A percentile compares a stretch with the other conserved stretches of the same genome.
Conservation (phyloP, 257 asterid species). For the Rehmannia glutinosa region DNA sequence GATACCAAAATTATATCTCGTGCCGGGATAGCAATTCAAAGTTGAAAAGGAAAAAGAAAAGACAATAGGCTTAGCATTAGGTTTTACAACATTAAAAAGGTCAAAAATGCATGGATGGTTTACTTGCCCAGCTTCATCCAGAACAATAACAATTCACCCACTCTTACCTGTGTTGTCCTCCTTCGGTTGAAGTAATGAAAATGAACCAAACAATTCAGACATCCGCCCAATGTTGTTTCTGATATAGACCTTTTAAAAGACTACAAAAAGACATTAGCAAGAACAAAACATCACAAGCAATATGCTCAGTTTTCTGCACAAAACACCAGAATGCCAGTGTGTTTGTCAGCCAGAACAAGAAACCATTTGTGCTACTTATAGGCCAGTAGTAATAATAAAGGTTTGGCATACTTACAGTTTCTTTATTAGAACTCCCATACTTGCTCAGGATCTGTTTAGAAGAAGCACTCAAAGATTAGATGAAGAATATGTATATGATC, state of each 20-base stretch:
- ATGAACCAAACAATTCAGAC: slow-evolving; percentile 67
- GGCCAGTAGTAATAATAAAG: not conserved
- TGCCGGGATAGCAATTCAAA: not conserved
- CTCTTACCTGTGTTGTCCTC: slow-evolving; percentile 55
- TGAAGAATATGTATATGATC: not conserved
- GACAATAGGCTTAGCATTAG: not conserved
- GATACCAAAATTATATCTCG: too few relatives aligned
- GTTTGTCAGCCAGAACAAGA: not conserved
- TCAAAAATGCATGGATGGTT: not conserved
- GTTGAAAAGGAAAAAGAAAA: not conserved
- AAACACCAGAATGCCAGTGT: not conserved
- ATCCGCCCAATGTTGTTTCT: slow-evolving; percentile 65
- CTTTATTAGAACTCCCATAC: slow-evolving; percentile 49
- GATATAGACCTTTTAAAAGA: slow-evolving; percentile 72
- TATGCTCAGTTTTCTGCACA: not conserved
- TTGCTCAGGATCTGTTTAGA: slow-evolving; percentile 71
- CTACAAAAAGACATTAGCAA: slow-evolving; percentile 33
- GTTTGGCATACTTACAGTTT: slow-evolving; percentile 43
- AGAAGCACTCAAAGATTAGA: slow-evolving; percentile 10
- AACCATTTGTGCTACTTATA: not conserved
- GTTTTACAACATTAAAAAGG: not conserved
- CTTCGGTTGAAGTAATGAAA: slow-evolving; percentile 52
- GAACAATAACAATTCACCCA: slow-evolving; percentile 7
- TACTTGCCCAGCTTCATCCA: slow-evolving; percentile 1
- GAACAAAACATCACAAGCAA: not conserved